Base-by-base conservation (phyloP, 257 asterid species). In the Forsythia suspensa region DNA sequence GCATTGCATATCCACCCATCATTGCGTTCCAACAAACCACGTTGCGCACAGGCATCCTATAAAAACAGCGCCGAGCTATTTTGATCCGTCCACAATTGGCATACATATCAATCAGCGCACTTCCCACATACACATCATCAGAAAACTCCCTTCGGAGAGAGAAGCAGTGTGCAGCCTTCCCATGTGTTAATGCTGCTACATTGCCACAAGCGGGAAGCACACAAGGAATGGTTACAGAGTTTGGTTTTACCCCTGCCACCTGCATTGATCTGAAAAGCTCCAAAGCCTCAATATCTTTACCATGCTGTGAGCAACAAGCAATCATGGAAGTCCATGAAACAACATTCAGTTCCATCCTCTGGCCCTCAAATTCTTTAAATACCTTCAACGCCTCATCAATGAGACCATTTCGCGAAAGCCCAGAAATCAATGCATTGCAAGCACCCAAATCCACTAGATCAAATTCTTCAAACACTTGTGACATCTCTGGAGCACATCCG, bases 251-350 rank as follows among this genome's bases (percentile, higher is more conserved):
- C 59, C 91, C 92, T 21, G 87, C 87, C 34, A 71, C 66, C 82
- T 88, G 95, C 98, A 95, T 92, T 82, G 87, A 97, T 85, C 97
- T 88, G 61, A 90, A 92, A 80, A 94, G 88, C 65, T 91, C 87
- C 80, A 95, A 83, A n/a, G 98, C 98, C 81, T 88, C 92, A 1
- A 89, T 83, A 88, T 95, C 96, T 84, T 86, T 91, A 18, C 98
- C 98, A 75, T 91, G 91, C 74, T 95, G 98, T 16, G 97, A 87
- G 85, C 96, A 95, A 79, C 95, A 91, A 75, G 96, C 91, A 41
- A 95, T 90, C 73, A 90, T 83, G 8, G 98, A 95, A 80, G 98
- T 95, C 98, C 98, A 95, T 0, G 98, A 92, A 80, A 95, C 97
- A 44, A 95, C 97, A 78, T 95, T 91, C 79, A 92, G 71, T 73